Base-by-base conservation (phyloP, 108 stramenopile genomes). In the Ochromonas danica region DNA sequence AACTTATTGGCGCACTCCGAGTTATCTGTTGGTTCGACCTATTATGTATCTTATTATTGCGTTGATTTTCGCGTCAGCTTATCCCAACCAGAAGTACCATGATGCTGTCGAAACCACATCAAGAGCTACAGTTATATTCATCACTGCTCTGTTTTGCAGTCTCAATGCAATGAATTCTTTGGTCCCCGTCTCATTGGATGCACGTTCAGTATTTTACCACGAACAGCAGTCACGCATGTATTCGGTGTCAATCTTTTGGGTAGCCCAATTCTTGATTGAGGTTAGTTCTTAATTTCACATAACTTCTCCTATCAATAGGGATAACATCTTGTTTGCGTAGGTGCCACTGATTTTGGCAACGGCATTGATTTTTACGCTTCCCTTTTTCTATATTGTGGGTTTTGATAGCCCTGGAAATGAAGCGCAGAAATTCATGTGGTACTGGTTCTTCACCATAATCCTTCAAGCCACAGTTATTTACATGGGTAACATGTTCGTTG, bases 1-100 rank as follows among this genome's bases (percentile, higher is more conserved):
- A 17, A 6, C 81, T 6, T 89, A 89, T 81, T 89, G 85, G 85
- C 79, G 89, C 0, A 80, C 82, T 61, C 85, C 85, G 2, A 31
- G 84, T 25, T 89, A 89, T 88, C 86, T 85, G 61, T 40, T 80
- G 36, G 61, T 71, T 40, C 84, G 87, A 42, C 39, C 79, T 35
- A 2, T 86, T 36, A 42, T 81, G 31, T 17, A 43, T 42, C 33
- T 83, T 42, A 0, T 89, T 0, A 45, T 87, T 14, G 87, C 78
- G 25, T 39, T 88, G 42, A 42, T 87, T 41, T 89, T 89, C 60
- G 87, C 85, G 35, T 72, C 81, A 35, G 71, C 61, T 0, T 86
- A 67, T 61, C 71, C 51, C 33, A 3, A 71, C 40, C 42, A 78
- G 17, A 61, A 72, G 43, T 81, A 81, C 61, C 39, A 77, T 71